These are phyloP conservation scores for Leccinum sublutescens DNA, from an alignment of 768 basidiomycete genomes.

Conservation along the genomic window DNA sequence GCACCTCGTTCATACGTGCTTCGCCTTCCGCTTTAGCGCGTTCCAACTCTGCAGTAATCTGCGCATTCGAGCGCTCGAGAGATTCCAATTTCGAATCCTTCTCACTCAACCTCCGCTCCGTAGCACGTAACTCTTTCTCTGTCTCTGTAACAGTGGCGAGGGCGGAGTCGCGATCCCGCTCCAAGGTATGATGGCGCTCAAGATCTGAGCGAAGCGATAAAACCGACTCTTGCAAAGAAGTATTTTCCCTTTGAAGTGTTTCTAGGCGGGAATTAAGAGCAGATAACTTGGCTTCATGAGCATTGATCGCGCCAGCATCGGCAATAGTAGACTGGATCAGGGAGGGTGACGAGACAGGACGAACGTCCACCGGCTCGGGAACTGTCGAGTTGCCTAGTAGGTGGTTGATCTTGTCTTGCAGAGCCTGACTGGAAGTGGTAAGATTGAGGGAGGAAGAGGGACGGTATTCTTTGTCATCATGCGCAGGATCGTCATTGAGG, in stretches of 20 bases:
- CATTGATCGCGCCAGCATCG: constrained; percentile 6
- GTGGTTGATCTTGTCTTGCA: constrained; percentile 50
- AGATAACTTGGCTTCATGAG: constrained; percentile 19
- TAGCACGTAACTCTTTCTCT: constrained; percentile 40
- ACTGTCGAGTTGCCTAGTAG: constrained; percentile 36
- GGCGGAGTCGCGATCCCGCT: constrained; percentile 46
- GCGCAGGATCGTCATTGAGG: constrained; percentile 31
- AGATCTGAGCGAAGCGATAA: constrained; percentile 22
- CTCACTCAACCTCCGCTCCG: constrained; percentile 45
- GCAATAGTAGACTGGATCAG: constrained; percentile 46
- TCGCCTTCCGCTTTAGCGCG: constrained; percentile 48
- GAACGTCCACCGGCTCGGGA: constrained; percentile 13
- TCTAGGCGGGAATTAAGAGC: constrained; percentile 42
- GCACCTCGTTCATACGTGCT: constrained; percentile 39
- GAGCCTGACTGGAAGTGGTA: constrained; percentile 37
- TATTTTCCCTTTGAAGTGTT: constrained; percentile 69
- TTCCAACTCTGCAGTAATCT: constrained; percentile 41
- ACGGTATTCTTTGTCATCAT: constrained; percentile 16
- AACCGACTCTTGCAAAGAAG: constrained; percentile 46
- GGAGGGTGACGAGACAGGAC: constrained; percentile 23
- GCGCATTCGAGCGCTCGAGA: constrained; percentile 44
- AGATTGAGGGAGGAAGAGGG: constrained; percentile 34
- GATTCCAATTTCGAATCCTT: constrained; percentile 44
- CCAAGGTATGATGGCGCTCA: constrained; percentile 30
- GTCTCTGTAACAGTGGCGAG: constrained; percentile 39